Evolutionary conservation across 2,329 filamentous ascomycete genomes (phyloP).

Genomic region (Plenodomus lindquistii): DNA sequence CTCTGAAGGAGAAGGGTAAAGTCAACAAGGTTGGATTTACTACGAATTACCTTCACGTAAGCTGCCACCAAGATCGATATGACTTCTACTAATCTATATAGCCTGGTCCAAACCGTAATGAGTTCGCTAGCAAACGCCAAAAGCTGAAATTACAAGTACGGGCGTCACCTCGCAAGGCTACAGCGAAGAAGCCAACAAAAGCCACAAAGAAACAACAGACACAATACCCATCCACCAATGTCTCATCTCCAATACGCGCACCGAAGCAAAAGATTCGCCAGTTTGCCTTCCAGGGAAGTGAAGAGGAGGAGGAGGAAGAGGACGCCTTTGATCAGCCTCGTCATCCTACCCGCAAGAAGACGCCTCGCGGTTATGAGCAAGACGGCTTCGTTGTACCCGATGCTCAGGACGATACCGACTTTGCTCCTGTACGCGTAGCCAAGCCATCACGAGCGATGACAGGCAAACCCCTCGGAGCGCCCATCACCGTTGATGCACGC

Average conservation of each 20-base stretch:
- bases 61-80: slow-evolving; percentile 19
- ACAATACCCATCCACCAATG: slow-evolving; percentile 66
- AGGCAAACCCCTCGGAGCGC: slow-evolving; percentile 54
- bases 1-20: slow-evolving; percentile 71
- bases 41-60: slow-evolving; percentile 71
- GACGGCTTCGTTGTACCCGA: slow-evolving; percentile 44
- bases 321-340: slow-evolving; percentile 28
- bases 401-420: slow-evolving; percentile 50
- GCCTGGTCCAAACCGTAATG: slow-evolving; percentile 50
- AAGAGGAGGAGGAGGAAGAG: slow-evolving; percentile 29
- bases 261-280: slow-evolving; percentile 42
- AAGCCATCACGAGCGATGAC: slow-evolving; percentile 43
- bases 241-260: slow-evolving; percentile 65
- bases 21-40: slow-evolving; percentile 69
- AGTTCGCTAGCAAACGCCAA: slow-evolving; percentile 46
- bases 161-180: slow-evolving; percentile 49
- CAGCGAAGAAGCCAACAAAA: slow-evolving; percentile 25
- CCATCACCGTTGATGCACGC: slow-evolving; percentile 61
- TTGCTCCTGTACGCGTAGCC: slow-evolving; percentile 47
- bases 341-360: slow-evolving; percentile 19
- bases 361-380: slow-evolving; percentile 40
- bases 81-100: slow-evolving; percentile 25
- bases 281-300: slow-evolving; percentile 29
- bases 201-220: slow-evolving; percentile 42
- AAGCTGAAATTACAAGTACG: slow-evolving; percentile 59